phyloP scores from a whole-genome alignment of 257 asterid genomes.

The Solanum medicagineum region DNA sequence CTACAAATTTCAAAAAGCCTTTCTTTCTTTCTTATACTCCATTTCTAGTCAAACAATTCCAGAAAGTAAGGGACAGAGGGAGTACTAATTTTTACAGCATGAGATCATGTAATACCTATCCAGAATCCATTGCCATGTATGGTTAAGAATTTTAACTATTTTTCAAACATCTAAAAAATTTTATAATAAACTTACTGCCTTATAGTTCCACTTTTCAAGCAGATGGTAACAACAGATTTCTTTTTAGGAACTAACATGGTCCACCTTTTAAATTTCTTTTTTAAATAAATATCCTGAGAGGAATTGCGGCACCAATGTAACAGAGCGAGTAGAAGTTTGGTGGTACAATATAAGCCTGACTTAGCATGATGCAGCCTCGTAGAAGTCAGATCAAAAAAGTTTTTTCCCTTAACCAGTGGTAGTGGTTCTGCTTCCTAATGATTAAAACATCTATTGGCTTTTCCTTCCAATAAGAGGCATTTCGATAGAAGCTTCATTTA shows the following conservation, averaged over 20 bases:
- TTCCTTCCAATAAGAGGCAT: background rate
- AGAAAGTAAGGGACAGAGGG: background rate
- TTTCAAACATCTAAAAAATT: background rate
- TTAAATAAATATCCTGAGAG: background rate
- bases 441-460: background rate
- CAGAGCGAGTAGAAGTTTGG: background rate
- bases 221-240: background rate
- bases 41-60: background rate
- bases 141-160: background rate
- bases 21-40: background rate
- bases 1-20: background rate
- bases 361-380: background rate
- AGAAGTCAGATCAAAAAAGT: background rate
- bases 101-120: background rate
- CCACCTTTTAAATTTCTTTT: background rate
- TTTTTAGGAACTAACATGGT: background rate
- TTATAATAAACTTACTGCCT: background rate
- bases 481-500: background rate
- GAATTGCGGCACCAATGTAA: background rate
- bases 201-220: background rate
- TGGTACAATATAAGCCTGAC: background rate
- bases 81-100: background rate
- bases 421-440: background rate
- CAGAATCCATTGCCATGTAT: background rate
- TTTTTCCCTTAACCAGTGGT: background rate